Conservation (phyloP, 2,329 filamentous ascomycete genomes). For the Colletotrichum sp. region DNA sequence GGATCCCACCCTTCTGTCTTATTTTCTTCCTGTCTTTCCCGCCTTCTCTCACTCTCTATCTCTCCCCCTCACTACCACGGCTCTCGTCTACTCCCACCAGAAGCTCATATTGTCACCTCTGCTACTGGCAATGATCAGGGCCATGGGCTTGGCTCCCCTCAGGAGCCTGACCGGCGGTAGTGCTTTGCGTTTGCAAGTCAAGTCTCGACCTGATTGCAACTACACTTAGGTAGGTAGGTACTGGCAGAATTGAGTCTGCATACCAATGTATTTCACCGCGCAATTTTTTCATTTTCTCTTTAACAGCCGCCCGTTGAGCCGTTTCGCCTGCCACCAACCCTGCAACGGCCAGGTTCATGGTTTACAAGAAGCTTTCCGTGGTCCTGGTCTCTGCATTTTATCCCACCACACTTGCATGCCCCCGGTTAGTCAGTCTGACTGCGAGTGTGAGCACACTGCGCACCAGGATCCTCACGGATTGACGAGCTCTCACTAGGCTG, state of each 20-base stretch:
- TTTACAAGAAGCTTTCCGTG: constrained; percentile 17
- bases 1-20: neutral
- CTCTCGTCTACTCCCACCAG: neutral
- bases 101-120: neutral
- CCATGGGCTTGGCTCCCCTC: neutral
- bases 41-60: neutral
- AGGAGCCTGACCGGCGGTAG: neutral
- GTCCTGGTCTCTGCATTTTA: constrained; percentile 13
- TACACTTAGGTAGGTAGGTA: neutral
- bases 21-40: neutral
- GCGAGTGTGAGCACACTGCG: neutral
- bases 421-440: constrained; percentile 7
- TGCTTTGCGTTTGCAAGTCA: neutral
- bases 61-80: neutral
- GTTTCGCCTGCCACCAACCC: neutral
- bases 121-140: neutral
- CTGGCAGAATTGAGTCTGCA: neutral
- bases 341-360: constrained; percentile 13
- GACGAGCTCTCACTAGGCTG: neutral
- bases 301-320: neutral
- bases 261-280: neutral
- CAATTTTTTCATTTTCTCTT: neutral
- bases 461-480: neutral
- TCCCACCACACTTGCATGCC: constrained; percentile 15
- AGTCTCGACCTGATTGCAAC: neutral